phyloP scores from a whole-genome alignment of 805 yeast species.

The Ogataea parapolymorpha region DNA sequence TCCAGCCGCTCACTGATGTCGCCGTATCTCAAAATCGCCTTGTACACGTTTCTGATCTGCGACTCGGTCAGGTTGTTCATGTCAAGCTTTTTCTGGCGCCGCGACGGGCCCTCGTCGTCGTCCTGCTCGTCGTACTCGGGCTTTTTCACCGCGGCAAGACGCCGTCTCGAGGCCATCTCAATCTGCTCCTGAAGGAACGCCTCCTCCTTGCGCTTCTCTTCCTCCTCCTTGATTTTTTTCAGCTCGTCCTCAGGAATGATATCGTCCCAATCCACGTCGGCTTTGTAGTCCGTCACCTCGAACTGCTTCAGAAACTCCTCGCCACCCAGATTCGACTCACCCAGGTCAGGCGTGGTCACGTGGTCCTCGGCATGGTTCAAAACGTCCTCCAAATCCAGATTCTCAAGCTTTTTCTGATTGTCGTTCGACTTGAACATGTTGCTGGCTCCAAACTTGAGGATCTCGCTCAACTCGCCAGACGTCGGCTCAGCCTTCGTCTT shows the following conservation, averaged over 20 bases:
- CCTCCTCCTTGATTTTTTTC: slow-evolving; percentile 84
- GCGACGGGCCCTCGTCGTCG: slow-evolving; percentile 35
- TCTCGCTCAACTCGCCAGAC: slow-evolving; percentile 82
- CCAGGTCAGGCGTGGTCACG: slow-evolving; percentile 90
- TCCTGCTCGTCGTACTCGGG: slow-evolving; percentile 39
- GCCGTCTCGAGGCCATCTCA: slow-evolving; percentile 78
- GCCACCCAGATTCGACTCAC: slow-evolving; percentile 97
- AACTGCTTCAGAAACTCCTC: slow-evolving; percentile 96
- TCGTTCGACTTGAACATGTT: slow-evolving; percentile 94
- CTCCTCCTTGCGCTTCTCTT: slow-evolving; percentile 81
- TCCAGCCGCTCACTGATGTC: slow-evolving; percentile 77
- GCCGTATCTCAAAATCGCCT: slow-evolving; percentile 79
- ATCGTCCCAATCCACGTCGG: slow-evolving; percentile 98
- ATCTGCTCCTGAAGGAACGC: slow-evolving; percentile 85
- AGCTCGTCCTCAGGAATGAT: slow-evolving; percentile 95
- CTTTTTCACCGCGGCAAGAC: slow-evolving; percentile 60
- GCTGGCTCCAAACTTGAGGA: slow-evolving; percentile 96
- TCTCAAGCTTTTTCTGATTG: slow-evolving; percentile 93
- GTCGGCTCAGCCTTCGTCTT: slow-evolving; percentile 70
- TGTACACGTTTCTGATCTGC: slow-evolving; percentile 82
- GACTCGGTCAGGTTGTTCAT: slow-evolving; percentile 67
- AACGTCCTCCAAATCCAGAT: slow-evolving; percentile 92
- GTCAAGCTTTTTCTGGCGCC: slow-evolving; percentile 37
- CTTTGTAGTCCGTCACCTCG: slow-evolving; percentile 97
- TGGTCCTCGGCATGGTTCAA: slow-evolving; percentile 97